Base-by-base conservation (phyloP, 768 basidiomycete species). In the Tricholoma hemisulphureum region DNA sequence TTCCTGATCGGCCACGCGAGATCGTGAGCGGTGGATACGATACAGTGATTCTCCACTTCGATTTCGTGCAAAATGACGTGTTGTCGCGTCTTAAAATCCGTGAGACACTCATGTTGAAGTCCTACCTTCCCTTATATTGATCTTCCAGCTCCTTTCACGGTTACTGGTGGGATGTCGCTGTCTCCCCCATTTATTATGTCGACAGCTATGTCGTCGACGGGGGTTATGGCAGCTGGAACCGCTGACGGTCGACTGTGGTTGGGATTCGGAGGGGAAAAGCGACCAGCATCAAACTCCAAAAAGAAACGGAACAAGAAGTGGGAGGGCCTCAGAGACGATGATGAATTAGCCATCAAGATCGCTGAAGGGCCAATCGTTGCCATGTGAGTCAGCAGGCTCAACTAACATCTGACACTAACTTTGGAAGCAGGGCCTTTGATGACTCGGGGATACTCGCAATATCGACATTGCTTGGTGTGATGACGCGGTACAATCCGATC, bases 21-120 rank as follows among this genome's bases (percentile, higher is more conserved):
- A 65, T 91, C 11, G 77, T 94, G 21, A 91, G 87, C 58, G 90
- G 84, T 5, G 91, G 91, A 2, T 93, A 88, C 64, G 92, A 94
- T 62, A 81, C 78, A 37, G 72, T 77, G 3, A 63, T 93, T 23
- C 67, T 89, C 13, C 91, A 93, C 64, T 86, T 84, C 64, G 88
- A 92, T 63, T 81, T 80, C 57, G 62, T 64, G 13, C 83, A 83
- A 70, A 79, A 83, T 26, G 82, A 73, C 26, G 51, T 82, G 6
- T 71, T 90, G 39, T 89, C 89, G 4, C 77, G 79, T 32, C 75
- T 79, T 48, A 79, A 86, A 66, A 77, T 91, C 51, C 67, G 90
- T 89, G 52, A 23, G 79, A 52, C 46, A n/a, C 24, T 34, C 51
- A 23, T 29, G 4, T 23, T 54, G 29, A 21, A 51, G 46, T n/a